Percentiles rank a stretch among this genome's conserved stretches.
Conservation (phyloP, 1,284 basidiomycete genomes). For the Trametes versicolor region DNA sequence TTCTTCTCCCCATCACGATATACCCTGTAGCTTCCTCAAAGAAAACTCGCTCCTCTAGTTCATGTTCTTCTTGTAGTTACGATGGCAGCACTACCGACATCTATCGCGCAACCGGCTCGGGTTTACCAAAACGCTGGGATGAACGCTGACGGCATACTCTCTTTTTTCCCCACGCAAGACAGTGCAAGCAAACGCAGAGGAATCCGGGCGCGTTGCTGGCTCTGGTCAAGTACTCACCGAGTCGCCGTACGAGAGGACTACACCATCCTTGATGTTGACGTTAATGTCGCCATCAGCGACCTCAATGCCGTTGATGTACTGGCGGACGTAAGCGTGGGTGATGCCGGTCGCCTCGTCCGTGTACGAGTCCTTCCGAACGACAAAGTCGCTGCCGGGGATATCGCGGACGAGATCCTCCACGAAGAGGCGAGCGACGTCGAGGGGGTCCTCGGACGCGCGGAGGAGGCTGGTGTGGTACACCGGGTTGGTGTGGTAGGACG, state of each 20-base stretch:
- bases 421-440: conserved; percentile 69
- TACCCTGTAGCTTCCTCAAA: too few species aligned
- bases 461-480: conserved; percentile 53
- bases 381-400: conserved; percentile 56
- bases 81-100: too few species aligned
- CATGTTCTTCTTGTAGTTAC: too few species aligned
- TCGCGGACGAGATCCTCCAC: conserved; percentile 57
- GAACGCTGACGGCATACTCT: too few species aligned
- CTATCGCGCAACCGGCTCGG: too few species aligned
- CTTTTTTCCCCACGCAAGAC: too few species aligned
- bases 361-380: conserved; percentile 84
- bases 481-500: conserved; percentile 68
- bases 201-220: too few species aligned
- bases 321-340: conserved; percentile 86
- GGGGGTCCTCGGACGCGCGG: conserved; percentile 56
- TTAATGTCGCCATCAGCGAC: conserved; percentile 92
- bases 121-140: too few species aligned
- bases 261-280: conserved; percentile 86
- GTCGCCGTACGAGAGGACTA: conserved; percentile 83
- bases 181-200: background rate
- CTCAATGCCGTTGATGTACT: conserved; percentile 85
- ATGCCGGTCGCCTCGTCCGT: conserved; percentile 86
- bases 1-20: too few species aligned
- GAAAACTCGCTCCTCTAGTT: too few species aligned
- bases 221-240: conserved; percentile 77